phyloP scores from a whole-genome alignment of 2,329 filamentous ascomycete genomes.

The Lasiodiplodia hormozganensis region DNA sequence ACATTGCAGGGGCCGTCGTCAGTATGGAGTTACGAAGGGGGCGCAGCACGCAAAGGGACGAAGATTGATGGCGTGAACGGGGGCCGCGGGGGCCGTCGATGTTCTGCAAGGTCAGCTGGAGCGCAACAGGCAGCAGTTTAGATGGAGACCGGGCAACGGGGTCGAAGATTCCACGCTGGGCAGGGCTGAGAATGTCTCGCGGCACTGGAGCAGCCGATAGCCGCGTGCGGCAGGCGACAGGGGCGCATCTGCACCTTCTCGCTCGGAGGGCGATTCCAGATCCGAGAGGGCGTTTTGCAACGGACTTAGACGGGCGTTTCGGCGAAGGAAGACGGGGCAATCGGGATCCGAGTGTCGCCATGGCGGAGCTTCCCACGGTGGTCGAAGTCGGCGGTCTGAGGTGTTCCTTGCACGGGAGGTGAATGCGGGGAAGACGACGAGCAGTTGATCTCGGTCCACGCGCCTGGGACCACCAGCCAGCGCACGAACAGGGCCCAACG shows the following conservation, averaged over 20 bases:
- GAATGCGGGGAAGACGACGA: conserved; percentile 6
- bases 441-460: conserved; percentile 1
- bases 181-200: conserved; percentile 23
- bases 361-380: conserved; percentile 6
- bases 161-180: neutral
- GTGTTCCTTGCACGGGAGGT: neutral
- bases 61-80: conserved; percentile 21
- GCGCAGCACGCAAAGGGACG: conserved; percentile 12
- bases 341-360: conserved; percentile 6
- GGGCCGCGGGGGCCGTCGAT: neutral
- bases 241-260: neutral
- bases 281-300: neutral
- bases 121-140: neutral
- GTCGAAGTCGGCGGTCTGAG: conserved; percentile 12
- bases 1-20: neutral
- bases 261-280: conserved; percentile 5
- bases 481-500: conserved; percentile 7
- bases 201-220: conserved; percentile 11
- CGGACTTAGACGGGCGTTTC: conserved; percentile 19
- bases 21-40: conserved; percentile 14
- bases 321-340: conserved; percentile 21
- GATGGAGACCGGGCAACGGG: neutral
- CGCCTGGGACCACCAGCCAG: conserved; percentile 3
- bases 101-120: neutral
- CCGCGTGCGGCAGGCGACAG: conserved; percentile 7